A percentile compares a stretch with the other conserved stretches of the same genome.
These are phyloP conservation scores for Selaginella tamariscina DNA, from an alignment of 75 land plant species.

Conservation along the genomic window DNA sequence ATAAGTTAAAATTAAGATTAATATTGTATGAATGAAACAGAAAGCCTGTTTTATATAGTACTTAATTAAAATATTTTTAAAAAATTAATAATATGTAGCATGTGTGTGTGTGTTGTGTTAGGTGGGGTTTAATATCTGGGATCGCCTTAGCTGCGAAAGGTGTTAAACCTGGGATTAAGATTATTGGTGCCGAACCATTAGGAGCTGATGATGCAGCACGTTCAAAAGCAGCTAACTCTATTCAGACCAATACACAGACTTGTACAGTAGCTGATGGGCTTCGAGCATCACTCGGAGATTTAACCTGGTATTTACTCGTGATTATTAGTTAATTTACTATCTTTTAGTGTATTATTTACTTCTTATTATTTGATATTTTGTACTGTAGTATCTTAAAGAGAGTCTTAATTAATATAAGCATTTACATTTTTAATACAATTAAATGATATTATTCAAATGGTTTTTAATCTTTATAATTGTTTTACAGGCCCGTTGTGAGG, in stretches of 20 bases:
- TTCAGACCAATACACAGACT: conserved; percentile 41
- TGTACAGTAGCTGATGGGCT: conserved; percentile 86
- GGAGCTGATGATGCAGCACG: conserved; percentile 92
- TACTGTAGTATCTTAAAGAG: no score
- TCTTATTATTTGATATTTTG: neutral
- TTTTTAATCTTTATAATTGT: neutral
- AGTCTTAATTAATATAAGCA: no score
- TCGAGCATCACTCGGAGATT: conserved; percentile 63
- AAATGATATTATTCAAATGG: neutral
- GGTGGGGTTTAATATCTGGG: conserved; percentile 94
- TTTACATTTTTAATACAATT: no score
- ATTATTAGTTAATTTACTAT: neutral
- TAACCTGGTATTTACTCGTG: conserved; percentile 51
- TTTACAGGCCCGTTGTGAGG: conserved; percentile 68
- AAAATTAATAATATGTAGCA: no score
- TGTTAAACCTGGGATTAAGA: conserved; percentile 55
- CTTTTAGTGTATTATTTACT: neutral
- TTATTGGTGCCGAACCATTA: conserved; percentile 80
- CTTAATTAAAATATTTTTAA: no score
- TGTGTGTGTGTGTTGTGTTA: no score
- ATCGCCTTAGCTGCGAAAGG: conserved; percentile 83
- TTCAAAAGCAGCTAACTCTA: conserved; percentile 52
- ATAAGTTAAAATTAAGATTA: no score
- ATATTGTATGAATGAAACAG: no score
- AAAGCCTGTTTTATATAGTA: no score